Evolutionary conservation across 257 asterid genomes (phyloP).

Genomic region (Nyctanthes arbortristis): DNA sequence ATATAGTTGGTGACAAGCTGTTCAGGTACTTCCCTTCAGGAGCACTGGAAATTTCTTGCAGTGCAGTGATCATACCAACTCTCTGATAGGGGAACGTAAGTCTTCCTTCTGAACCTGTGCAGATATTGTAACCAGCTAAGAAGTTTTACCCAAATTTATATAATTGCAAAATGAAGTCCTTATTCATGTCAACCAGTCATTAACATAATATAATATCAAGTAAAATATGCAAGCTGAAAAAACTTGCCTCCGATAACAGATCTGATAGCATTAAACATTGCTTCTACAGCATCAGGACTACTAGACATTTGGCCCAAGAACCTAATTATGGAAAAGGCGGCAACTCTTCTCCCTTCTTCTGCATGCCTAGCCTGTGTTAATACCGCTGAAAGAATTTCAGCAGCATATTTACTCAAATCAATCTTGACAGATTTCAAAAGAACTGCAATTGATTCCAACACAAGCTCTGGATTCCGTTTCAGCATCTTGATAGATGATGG

Average conservation of each 20-base stretch:
- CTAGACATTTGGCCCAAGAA: conserved; percentile 91
- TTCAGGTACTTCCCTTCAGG: conserved; percentile 91
- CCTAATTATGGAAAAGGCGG: conserved; percentile 71
- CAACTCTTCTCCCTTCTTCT: conserved; percentile 84
- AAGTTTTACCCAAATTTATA: conserved; percentile 25
- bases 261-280: conserved; percentile 73
- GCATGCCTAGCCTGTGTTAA: conserved; percentile 84
- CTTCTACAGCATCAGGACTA: conserved; percentile 92
- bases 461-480: conserved; percentile 98
- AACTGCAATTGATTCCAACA: conserved; percentile 81
- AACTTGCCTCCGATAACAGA: conserved; percentile 80
- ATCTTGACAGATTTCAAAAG: conserved; percentile 66
- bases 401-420: conserved; percentile 89
- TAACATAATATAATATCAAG: conserved; percentile 1
- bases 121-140: conserved; percentile 31
- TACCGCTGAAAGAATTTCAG: conserved; percentile 74
- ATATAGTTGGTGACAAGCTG: conserved; percentile 69
- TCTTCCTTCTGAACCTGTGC: conserved; percentile 97
- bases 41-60: conserved; percentile 76
- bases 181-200: conserved; percentile 14
- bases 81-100: conserved; percentile 97
- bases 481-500: conserved; percentile 90
- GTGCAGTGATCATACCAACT: conserved; percentile 79
- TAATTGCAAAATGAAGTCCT: conserved; percentile 17
- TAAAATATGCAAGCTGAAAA: conserved; percentile 18